Base-by-base conservation (phyloP, 2,329 filamentous ascomycete genomes). In the Uncinocarpus reesii region DNA sequence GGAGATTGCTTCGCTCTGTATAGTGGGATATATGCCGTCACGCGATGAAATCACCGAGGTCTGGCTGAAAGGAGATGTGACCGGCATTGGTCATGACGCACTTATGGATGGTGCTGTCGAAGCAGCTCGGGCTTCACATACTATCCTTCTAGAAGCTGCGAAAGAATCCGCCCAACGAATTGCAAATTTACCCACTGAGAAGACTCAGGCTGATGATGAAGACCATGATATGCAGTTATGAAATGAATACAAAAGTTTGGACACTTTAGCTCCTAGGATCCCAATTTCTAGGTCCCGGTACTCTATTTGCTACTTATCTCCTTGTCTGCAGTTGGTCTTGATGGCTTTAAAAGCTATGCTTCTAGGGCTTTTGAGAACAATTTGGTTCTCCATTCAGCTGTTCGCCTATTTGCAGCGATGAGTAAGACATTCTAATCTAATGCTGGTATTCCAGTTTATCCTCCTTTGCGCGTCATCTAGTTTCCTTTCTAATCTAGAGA, bases 31-130 rank as follows among this genome's bases (percentile, higher is more conserved):
- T 65, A 75, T 96, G 56, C 84, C 88, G 44, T 77, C 75, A 18
- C 76, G 89, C 53, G 90, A 96, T 57, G 92, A 98, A 65, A 80
- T 96, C 44, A 95, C 90, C 7, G 89, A 95, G 61, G 67, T 96
- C 15, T 98, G 92, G 92, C 78, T 93, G 60, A 95, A 89, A 69
- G 90, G 92, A 15, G 74, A 81, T 60, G 66, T 71, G 44, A 66
- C 67, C 2, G 62, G 58, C 48, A 57, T 54, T 10, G 58, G 58
- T 4, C 62, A 69, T 57, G 77, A 81, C 50, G 64, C 71, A 15
- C 63, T 84, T 43, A 70, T 82, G 26, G 79, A 84, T 57, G 74
- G 74, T 52, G 80, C 81, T 44, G 78, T 82, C 24, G 75, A 78
- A 59, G 79, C 80, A 28, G 79, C 81, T 36, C 64, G 73, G 15